Conservation (phyloP, 192 early-diverging fungal genomes). For the Podila minutissima region DNA sequence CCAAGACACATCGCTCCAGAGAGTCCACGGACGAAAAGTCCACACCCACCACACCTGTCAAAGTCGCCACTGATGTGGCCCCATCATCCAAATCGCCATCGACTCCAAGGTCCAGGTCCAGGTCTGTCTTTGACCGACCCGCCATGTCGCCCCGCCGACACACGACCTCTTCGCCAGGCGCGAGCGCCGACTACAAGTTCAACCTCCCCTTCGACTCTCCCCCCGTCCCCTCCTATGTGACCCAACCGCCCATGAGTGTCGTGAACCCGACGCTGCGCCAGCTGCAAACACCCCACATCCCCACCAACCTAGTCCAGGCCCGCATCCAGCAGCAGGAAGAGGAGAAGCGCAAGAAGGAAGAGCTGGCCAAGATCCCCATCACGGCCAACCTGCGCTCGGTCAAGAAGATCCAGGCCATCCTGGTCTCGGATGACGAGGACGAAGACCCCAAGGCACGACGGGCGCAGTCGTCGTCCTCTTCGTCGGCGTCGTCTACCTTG, state of each 20-base stretch:
- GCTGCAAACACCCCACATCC: constrained; percentile 44
- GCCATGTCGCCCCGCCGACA: constrained; percentile 33
- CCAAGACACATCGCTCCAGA: neutral
- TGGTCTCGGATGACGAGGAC: constrained; percentile 39
- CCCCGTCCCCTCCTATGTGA: neutral
- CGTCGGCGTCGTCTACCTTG: neutral
- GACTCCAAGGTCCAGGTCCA: constrained; percentile 4
- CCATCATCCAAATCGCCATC: neutral
- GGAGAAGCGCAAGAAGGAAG: constrained; percentile 22
- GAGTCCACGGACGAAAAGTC: neutral
- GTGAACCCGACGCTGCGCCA: constrained; percentile 41
- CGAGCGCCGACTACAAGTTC: neutral
- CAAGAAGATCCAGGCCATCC: constrained; percentile 46
- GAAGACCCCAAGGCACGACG: neutral
- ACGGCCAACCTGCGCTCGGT: constrained; percentile 41
- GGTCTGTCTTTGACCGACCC: constrained; percentile 18
- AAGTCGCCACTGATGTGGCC: neutral
- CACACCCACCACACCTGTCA: neutral
- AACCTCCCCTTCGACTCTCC: neutral
- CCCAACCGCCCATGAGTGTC: constrained; percentile 21
- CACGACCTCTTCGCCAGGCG: constrained; percentile 18
- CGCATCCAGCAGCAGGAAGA: constrained; percentile 46
- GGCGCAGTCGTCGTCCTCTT: neutral
- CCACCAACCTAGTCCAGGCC: constrained; percentile 41
- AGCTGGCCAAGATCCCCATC: constrained; percentile 49